Evolutionary conservation across 2,329 filamentous ascomycete species (phyloP).

Genomic region (Cladosporium sp.): DNA sequence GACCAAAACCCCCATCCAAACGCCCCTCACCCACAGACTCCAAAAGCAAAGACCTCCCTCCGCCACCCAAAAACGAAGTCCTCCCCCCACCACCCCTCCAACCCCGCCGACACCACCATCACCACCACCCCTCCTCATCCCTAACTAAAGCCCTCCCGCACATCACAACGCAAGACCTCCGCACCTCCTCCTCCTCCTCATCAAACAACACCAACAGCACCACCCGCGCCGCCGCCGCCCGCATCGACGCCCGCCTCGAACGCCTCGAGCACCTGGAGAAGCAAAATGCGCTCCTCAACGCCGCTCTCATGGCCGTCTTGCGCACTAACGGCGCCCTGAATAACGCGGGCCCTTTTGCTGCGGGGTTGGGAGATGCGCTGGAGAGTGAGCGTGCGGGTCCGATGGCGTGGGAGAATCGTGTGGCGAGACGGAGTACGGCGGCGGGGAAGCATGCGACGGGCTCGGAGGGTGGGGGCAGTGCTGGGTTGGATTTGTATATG

Average conservation of each 20-base stretch:
- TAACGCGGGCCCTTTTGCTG: constrained; percentile 19
- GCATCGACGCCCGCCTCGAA: constrained; percentile 32
- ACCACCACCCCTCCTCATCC: not conserved
- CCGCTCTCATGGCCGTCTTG: constrained; percentile 37
- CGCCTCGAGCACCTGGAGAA: constrained; percentile 36
- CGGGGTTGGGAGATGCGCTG: not conserved
- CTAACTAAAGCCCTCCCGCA: constrained; percentile 1
- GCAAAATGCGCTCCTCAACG: constrained; percentile 36
- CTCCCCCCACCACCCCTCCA: constrained; percentile 15
- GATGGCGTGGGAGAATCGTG: constrained; percentile 28
- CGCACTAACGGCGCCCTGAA: constrained; percentile 33
- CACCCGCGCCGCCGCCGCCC: not conserved
- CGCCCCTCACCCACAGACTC: constrained; percentile 9
- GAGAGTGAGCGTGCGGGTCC: constrained; percentile 9
- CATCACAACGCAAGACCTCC: constrained; percentile 13
- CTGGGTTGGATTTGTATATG: constrained; percentile 34
- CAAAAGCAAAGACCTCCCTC: constrained; percentile 21
- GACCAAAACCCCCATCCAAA: not conserved
- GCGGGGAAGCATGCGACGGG: constrained; percentile 21
- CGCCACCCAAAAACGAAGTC: constrained; percentile 21
- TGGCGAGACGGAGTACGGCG: constrained; percentile 26
- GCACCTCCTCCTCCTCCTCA: constrained; percentile 1
- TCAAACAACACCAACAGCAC: constrained; percentile 11
- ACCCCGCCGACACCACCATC: constrained; percentile 2
- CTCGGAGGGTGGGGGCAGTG: constrained; percentile 27